These are phyloP conservation scores for Russula olivacea DNA, from an alignment of 768 basidiomycete genomes.

Conservation along the genomic window DNA sequence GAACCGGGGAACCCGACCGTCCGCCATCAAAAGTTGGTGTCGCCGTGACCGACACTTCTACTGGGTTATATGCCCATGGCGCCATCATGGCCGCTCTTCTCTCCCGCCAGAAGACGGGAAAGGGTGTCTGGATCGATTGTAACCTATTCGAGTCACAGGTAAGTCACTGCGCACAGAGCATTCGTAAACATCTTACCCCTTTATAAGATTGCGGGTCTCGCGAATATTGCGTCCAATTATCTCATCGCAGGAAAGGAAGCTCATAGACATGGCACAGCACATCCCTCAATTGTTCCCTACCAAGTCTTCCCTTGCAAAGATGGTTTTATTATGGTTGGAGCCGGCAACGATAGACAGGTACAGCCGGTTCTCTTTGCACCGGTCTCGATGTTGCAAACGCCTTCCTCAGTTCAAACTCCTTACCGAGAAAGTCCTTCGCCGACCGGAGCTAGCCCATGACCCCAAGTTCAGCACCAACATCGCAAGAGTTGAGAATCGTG, in stretches of 20 bases:
- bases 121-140: slow-evolving; percentile 88
- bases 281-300: slow-evolving; percentile 92
- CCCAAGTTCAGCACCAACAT: slow-evolving; percentile 67
- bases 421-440: slow-evolving; percentile 53
- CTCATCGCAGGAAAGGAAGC: slow-evolving; percentile 82
- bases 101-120: slow-evolving; percentile 75
- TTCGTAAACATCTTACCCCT: neutral
- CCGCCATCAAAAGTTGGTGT: slow-evolving; percentile 93
- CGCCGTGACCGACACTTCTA: slow-evolving; percentile 85
- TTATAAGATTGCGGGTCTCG: slow-evolving; percentile 76
- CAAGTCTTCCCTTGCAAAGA: slow-evolving; percentile 85
- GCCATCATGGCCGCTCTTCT: slow-evolving; percentile 88
- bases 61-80: slow-evolving; percentile 84
- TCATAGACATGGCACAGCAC: slow-evolving; percentile 82
- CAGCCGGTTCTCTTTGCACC: neutral
- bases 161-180: slow-evolving; percentile 17
- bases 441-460: slow-evolving; percentile 54
- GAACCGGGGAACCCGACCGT: slow-evolving; percentile 84
- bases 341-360: slow-evolving; percentile 85
- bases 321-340: slow-evolving; percentile 90
- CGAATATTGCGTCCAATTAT: slow-evolving; percentile 91
- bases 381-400: neutral
- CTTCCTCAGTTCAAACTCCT: slow-evolving; percentile 60
- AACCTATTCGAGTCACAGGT: slow-evolving; percentile 92
- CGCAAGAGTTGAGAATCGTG: slow-evolving; percentile 69